Evolutionary conservation across 352 stramenopile species (phyloP), one percentile per base, ranked within the genome.

Genomic region (Phytophthora boehmeriae): DNA sequence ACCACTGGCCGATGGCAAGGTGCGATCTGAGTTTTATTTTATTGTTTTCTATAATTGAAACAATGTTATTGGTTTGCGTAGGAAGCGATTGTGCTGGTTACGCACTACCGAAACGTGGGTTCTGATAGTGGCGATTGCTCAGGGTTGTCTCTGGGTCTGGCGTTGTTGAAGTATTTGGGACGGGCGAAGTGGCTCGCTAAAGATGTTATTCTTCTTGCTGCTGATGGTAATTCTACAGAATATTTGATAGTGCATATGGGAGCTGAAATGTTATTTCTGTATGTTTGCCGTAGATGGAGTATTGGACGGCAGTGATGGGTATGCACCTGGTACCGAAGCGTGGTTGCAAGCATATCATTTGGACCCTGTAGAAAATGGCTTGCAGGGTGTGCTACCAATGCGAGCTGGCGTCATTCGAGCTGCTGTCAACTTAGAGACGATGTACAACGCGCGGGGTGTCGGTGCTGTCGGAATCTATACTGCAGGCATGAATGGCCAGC

Each of bases 161-260:
- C 71, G 20, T 51, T 95, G 51, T 65, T 95, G 4, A 59, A 83
- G 30, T 83, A 86, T 54, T 75, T 95, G 41, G 59, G 70, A 1
- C 62, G 65, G 22, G 81, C 71, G 5, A 89, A 86, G 42, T 95
- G 86, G 86, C 73, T 95, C 44, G 84, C 86, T 11, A 95, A 95
- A 47, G 83, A 95, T 39, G 65, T 95, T n/a, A 81, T 93, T 46
- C 59, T 95, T 16, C 73, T 95, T 22, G 78, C 86, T 55, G 67
- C 86, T 8, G 86, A 95, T 27, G 83, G 86, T 94, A 45, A 45
- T 59, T 8, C 20, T 14, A 28, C 23, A 42, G 17, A 10, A 27
- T 8, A 34, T 11, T 8, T 14, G n/a, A 30, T 8, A 41, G 8
- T 51, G 25, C 1, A 14, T 25, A 14, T 20, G 23, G 25, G 11